Base-by-base conservation (phyloP, 2,329 filamentous ascomycete genomes). In the Fusarium pseudonygamai region DNA sequence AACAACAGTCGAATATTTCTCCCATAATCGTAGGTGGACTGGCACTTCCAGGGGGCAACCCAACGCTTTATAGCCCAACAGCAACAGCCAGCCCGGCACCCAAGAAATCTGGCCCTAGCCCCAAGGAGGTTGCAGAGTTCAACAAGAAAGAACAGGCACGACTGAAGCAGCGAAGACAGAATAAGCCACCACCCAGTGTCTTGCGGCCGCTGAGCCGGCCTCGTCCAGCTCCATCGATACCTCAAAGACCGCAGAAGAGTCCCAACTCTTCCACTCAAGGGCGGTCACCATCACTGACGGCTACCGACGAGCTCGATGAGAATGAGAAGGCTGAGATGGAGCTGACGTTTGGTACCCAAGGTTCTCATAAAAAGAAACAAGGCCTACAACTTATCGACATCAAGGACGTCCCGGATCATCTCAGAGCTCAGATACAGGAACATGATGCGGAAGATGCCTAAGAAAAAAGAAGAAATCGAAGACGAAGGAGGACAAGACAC, bases 41-140 rank as follows among this genome's bases (percentile, higher is more conserved):
- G n/a, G 50, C 69, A 18, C n/a, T 73, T 20, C 63, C 74, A 43
- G 66, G 68, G 30, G 67, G 70, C 28, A 75, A 71, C 52, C 49
- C 36, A 14, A 28, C 40, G 15, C 53, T 36, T 12, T 40, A 22
- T 8, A 40, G 36, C 24, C 30, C 45, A 49, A 32, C 40, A 26
- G 39, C 37, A 37, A 32, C 42, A n/a, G 26, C 30, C 22, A 15
- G 32, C 28, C 62, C 36, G 14, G 22, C 32, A 16, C 42, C 43
- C 18, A 24, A 18, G 36, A 40, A 22, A 30, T 32, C 47, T 26
- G 45, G 18, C 4, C 40, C 63, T 18, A 42, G 49, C 18, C 36
- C 52, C 6, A 34, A 62, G 37, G 37, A 52, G 15, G 5, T 42
- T 30, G 55, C 47, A 42, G 32, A 40, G 20, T 47, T 57, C 12